A percentile compares a stretch with the other conserved stretches of the same genome.
Evolutionary conservation across 2,329 filamentous ascomycete species (phyloP).

Genomic region (Colletotrichum musicola): DNA sequence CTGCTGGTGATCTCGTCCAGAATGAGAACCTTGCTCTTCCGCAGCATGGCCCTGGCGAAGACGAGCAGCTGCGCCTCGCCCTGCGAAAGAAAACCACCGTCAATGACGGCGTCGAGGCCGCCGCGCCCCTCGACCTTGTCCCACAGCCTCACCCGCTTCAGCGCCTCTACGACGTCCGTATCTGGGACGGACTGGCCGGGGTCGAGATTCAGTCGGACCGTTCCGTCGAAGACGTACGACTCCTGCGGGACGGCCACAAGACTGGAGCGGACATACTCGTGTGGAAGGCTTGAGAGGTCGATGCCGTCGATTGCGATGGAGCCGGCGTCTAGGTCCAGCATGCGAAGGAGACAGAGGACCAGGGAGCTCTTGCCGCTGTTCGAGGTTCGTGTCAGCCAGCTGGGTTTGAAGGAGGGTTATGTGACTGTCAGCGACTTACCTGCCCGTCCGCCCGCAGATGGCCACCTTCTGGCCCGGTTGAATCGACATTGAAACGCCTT

Average conservation of each 20-base stretch:
- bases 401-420: too few relatives aligned
- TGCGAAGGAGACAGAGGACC: conserved; percentile 53
- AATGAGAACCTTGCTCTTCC: conserved; percentile 53
- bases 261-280: conserved; percentile 43
- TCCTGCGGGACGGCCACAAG: conserved; percentile 65
- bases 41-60: conserved; percentile 59
- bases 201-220: conserved; percentile 62
- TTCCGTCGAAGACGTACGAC: conserved; percentile 60
- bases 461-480: conserved; percentile 42
- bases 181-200: conserved; percentile 53
- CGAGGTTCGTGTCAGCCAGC: not conserved
- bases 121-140: conserved; percentile 52
- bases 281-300: conserved; percentile 48
- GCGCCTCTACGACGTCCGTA: conserved; percentile 55
- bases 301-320: conserved; percentile 59
- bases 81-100: conserved; percentile 52
- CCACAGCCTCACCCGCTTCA: conserved; percentile 61
- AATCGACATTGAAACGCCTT: conserved; percentile 37
- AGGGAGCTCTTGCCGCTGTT: conserved; percentile 62
- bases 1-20: conserved; percentile 58
- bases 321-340: conserved; percentile 59
- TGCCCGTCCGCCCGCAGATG: conserved; percentile 43
- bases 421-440: conserved; percentile 25
- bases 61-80: conserved; percentile 64
- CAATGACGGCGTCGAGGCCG: conserved; percentile 50